A percentile compares a stretch with the other conserved stretches of the same genome.
phyloP scores from a whole-genome alignment of 1,284 basidiomycete genomes.

The Boletellus dicymbophilus region DNA sequence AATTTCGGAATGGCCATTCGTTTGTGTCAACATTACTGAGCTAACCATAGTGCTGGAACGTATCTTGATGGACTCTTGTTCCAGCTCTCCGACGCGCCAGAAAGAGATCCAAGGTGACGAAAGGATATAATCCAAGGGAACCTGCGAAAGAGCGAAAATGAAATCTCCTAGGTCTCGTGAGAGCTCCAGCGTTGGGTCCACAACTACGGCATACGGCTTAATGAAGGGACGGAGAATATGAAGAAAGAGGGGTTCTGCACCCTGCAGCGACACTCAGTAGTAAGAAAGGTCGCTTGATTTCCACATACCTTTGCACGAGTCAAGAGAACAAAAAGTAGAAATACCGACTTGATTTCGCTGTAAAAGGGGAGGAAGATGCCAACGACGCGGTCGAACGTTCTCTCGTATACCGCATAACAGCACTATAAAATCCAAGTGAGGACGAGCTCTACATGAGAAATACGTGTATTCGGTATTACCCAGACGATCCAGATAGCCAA shows the following conservation, averaged over 20 bases:
- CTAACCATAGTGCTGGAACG: constrained; percentile 4
- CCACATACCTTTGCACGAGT: constrained; percentile 72
- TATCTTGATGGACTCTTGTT: constrained; percentile 12
- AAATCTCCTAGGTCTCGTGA: constrained; percentile 65
- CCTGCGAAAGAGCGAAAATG: constrained; percentile 51
- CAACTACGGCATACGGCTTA: constrained; percentile 62
- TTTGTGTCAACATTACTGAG: constrained; percentile 1
- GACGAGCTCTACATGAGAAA: constrained; percentile 10
- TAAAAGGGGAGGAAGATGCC: constrained; percentile 78
- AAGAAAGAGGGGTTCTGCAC: constrained; percentile 77
- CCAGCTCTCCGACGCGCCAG: constrained; percentile 13
- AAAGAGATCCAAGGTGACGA: constrained; percentile 43
- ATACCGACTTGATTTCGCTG: constrained; percentile 71
- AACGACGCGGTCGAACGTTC: constrained; percentile 59
- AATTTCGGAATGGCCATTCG: constrained; percentile 11
- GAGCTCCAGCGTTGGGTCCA: constrained; percentile 63
- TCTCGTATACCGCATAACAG: constrained; percentile 65
- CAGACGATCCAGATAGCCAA: constrained; percentile 82
- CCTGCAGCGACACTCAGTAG: constrained; percentile 42
- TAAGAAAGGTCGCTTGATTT: constrained; percentile 2
- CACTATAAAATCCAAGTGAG: constrained; percentile 44
- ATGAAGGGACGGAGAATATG: constrained; percentile 71
- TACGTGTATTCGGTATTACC: constrained; percentile 46
- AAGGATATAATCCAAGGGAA: constrained; percentile 51
- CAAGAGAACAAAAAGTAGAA: constrained; percentile 69